phyloP scores from a whole-genome alignment of 2,329 filamentous ascomycete genomes.

The Pleochaeta shiraiana region DNA sequence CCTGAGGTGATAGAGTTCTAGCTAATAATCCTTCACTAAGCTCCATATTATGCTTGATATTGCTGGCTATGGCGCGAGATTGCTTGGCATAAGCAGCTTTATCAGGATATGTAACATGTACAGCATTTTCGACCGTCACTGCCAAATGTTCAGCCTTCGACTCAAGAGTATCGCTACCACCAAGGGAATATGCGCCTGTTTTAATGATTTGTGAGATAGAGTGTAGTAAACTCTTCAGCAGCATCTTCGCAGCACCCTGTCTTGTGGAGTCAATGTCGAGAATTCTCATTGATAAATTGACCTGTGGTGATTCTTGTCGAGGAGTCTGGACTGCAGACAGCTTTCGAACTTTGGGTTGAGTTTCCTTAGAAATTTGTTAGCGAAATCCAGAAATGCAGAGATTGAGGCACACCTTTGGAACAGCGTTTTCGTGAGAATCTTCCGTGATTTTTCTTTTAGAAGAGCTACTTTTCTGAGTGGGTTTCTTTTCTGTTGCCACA shows the following conservation, averaged over 20 bases:
- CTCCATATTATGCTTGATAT: slow-evolving; percentile 72
- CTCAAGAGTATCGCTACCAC: slow-evolving; percentile 39
- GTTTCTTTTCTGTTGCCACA: slow-evolving; percentile 20
- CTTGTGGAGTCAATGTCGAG: slow-evolving; percentile 38
- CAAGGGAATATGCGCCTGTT: slow-evolving; percentile 36
- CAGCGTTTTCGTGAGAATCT: slow-evolving; percentile 28
- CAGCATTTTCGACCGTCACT: slow-evolving; percentile 57
- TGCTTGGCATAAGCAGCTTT: slow-evolving; percentile 35
- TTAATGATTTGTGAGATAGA: slow-evolving; percentile 47
- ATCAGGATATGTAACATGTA: slow-evolving; percentile 31
- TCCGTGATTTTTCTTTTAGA: slow-evolving; percentile 37
- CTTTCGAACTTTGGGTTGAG: slow-evolving; percentile 29
- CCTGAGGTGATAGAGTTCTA: slow-evolving; percentile 46
- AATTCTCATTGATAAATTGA: slow-evolving; percentile 29
- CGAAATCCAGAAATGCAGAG: not conserved
- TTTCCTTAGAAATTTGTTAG: slow-evolving; percentile 18
- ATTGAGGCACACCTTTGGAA: slow-evolving; percentile 24
- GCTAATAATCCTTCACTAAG: slow-evolving; percentile 57
- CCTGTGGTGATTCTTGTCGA: slow-evolving; percentile 16
- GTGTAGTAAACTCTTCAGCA: slow-evolving; percentile 46
- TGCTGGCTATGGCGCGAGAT: slow-evolving; percentile 58
- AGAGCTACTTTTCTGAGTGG: slow-evolving; percentile 18
- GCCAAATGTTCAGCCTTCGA: slow-evolving; percentile 47
- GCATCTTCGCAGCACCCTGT: slow-evolving; percentile 43
- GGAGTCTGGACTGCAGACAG: slow-evolving; percentile 26